These are phyloP conservation scores for Exophiala sp. DNA, from an alignment of 2,329 filamentous ascomycete genomes.

Conservation along the genomic window DNA sequence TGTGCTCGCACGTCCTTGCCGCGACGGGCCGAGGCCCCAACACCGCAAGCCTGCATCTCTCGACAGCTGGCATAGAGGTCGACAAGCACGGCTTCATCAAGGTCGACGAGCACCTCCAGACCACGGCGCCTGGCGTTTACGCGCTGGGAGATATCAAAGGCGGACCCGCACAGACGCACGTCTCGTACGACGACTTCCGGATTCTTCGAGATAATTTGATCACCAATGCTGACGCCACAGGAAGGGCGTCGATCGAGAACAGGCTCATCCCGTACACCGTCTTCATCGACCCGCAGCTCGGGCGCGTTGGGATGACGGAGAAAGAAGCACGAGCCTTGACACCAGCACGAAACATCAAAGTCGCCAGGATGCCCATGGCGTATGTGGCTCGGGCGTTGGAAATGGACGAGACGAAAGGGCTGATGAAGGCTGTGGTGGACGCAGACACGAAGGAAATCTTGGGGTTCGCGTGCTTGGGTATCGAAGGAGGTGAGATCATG, in stretches of 20 bases:
- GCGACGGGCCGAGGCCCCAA: slow-evolving; percentile 52
- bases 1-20: slow-evolving; percentile 49
- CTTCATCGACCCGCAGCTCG: slow-evolving; percentile 55
- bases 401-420: slow-evolving; percentile 50
- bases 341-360: slow-evolving; percentile 34
- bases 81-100: slow-evolving; percentile 44
- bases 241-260: slow-evolving; percentile 31
- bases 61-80: slow-evolving; percentile 40
- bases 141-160: slow-evolving; percentile 54
- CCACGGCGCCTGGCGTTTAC: slow-evolving; percentile 43
- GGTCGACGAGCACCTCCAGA: slow-evolving; percentile 46
- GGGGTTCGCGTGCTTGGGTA: slow-evolving; percentile 51
- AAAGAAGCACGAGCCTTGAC: slow-evolving; percentile 33
- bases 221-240: slow-evolving; percentile 22
- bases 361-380: slow-evolving; percentile 51
- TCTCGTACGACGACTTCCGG: slow-evolving; percentile 56
- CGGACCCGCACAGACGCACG: slow-evolving; percentile 54
- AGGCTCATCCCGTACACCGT: slow-evolving; percentile 47
- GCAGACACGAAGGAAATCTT: slow-evolving; percentile 48
- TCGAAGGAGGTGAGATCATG: slow-evolving; percentile 55
- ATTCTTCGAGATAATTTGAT: slow-evolving; percentile 49
- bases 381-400: slow-evolving; percentile 52
- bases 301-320: slow-evolving; percentile 50
- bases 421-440: slow-evolving; percentile 54
- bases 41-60: slow-evolving; percentile 45